A percentile compares a stretch with the other conserved stretches of the same genome.
Evolutionary conservation across 768 basidiomycete species (phyloP).

Genomic region (Amanita inopinata): DNA sequence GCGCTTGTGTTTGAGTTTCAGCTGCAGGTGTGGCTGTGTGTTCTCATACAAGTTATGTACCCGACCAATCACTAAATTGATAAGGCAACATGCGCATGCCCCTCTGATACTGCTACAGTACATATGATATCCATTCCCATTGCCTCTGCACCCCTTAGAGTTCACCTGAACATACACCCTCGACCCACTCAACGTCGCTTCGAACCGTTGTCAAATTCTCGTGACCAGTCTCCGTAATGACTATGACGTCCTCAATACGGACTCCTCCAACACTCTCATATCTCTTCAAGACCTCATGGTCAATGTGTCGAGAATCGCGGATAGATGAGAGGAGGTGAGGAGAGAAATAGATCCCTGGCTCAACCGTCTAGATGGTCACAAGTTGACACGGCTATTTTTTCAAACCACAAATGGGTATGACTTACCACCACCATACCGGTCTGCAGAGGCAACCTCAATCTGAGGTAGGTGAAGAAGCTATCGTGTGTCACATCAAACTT

Average conservation of each 20-base stretch:
- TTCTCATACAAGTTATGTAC: too few species aligned
- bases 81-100: too few species aligned
- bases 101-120: not conserved
- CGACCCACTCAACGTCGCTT: slow-evolving; percentile 78
- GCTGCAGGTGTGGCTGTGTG: too few species aligned
- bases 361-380: slow-evolving; percentile 55
- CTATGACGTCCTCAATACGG: slow-evolving; percentile 86
- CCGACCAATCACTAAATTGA: too few species aligned
- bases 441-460: slow-evolving; percentile 66
- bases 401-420: slow-evolving; percentile 11
- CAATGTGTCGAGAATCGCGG: slow-evolving; percentile 53
- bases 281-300: slow-evolving; percentile 54
- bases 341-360: slow-evolving; percentile 86
- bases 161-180: slow-evolving; percentile 69
- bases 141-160: slow-evolving; percentile 15
- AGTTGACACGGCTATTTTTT: too few species aligned
- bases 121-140: not conserved
- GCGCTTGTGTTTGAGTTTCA: too few species aligned
- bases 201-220: slow-evolving; percentile 82
- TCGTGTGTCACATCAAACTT: slow-evolving; percentile 35
- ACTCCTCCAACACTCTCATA: slow-evolving; percentile 88
- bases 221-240: slow-evolving; percentile 63
- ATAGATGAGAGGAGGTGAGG: slow-evolving; percentile 63
- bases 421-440: slow-evolving; percentile 80
- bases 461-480: slow-evolving; percentile 70